Evolutionary conservation across 2,329 filamentous ascomycete genomes (phyloP), one percentile per base, ranked within the genome.

Genomic region (Neoarthrinium moseri): DNA sequence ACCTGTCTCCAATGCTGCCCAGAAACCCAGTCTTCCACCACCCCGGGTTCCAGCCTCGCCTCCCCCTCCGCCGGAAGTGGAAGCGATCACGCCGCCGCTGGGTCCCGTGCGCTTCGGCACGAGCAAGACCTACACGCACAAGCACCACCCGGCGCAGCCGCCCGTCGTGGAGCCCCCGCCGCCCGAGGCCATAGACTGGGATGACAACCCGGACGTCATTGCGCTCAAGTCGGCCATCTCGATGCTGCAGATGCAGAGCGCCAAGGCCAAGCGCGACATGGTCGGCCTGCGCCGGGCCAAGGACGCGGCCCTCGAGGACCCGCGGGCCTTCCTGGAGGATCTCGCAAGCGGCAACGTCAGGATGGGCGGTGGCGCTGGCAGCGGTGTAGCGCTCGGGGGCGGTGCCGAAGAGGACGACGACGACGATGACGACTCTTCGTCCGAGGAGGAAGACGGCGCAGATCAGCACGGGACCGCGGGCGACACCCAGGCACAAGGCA

Each of bases 211-310:
- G 6, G 92, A 97, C 71, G 90, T 87, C 20, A 86, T 96, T 49
- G 92, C 92, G 5, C 77, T 96, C 49, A 84, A 86, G 54, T 89
- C 87, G 21, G 89, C 91, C 36, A 90, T 96, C 49, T 86, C 89
- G 7, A 84, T 96, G 42, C 74, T 97, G 37, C 90, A 95, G 69
- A 77, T 95, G 53, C 92, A 97, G 71, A 84, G 84, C 52, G 83
- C 85, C 59, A 87, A 87, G 62, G 89, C 89, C 32, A 73, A 83
- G 40, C 78, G 80, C 37, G 91, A 96, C 67, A 84, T 96, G 42
- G 78, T 80, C 55, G 71, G 78, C 0, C 74, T 96, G 26, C 80
- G 84, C 54, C 72, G 74, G 47, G 79, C 89, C 57, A 92, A 91
- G 65, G 72, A 80, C 15, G 81, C 81, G 4, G 91, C 90, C 5